Conservation (phyloP, 2,329 filamentous ascomycete genomes). For the Alternaria novae-zelandiae region DNA sequence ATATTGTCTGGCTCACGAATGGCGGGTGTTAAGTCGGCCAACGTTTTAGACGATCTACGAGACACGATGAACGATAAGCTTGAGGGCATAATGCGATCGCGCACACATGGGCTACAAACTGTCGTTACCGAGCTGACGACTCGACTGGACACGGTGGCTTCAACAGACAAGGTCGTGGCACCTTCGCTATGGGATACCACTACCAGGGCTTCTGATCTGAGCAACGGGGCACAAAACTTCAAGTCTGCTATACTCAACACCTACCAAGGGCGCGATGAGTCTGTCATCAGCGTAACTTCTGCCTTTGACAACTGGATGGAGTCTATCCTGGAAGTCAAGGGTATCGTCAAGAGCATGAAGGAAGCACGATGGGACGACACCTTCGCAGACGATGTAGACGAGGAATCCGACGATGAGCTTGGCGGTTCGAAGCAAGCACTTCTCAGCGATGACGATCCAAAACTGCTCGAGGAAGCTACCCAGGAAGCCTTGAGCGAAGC, state of each 20-base stretch:
- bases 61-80: constrained; percentile 73
- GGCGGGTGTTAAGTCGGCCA: constrained; percentile 69
- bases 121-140: constrained; percentile 70
- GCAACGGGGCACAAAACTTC: constrained; percentile 70
- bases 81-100: constrained; percentile 65
- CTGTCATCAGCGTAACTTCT: constrained; percentile 66
- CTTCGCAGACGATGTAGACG: constrained; percentile 74
- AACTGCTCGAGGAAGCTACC: constrained; percentile 66
- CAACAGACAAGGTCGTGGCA: constrained; percentile 48
- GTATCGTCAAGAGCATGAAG: constrained; percentile 68
- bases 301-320: constrained; percentile 75
- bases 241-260: constrained; percentile 72
- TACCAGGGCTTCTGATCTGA: constrained; percentile 69
- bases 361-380: constrained; percentile 78
- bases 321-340: constrained; percentile 71
- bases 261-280: constrained; percentile 73
- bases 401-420: constrained; percentile 73
- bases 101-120: constrained; percentile 68
- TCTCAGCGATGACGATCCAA: constrained; percentile 75
- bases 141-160: constrained; percentile 66
- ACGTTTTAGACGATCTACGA: constrained; percentile 73
- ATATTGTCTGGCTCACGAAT: constrained; percentile 70
- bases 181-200: constrained; percentile 71
- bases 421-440: constrained; percentile 69
- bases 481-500: constrained; percentile 62